phyloP scores from a whole-genome alignment of 192 early-diverging fungal species.

The Coemansia sp. region DNA sequence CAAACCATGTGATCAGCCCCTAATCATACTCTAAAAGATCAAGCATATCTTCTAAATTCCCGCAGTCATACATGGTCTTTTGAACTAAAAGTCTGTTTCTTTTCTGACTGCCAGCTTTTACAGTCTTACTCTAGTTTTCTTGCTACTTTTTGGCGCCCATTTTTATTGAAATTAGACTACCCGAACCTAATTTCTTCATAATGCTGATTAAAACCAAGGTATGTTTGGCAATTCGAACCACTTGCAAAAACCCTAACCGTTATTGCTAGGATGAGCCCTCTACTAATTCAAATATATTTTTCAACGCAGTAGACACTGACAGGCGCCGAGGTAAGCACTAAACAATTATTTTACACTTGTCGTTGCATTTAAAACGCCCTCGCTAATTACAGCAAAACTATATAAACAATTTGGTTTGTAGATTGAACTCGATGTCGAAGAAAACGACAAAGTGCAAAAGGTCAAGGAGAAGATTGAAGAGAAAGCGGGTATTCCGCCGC shows the following conservation, averaged over 20 bases:
- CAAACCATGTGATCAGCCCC: too few relatives aligned
- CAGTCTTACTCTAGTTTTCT: not conserved
- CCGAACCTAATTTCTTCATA: not conserved
- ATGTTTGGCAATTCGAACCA: not conserved
- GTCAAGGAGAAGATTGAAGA: constrained; percentile 94
- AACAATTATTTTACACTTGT: not conserved
- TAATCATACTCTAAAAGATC: too few relatives aligned
- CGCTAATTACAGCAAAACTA: not conserved
- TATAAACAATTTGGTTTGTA: constrained; percentile 42
- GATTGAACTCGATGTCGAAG: constrained; percentile 91
- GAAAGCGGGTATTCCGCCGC: constrained; percentile 96
- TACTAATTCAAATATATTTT: constrained; percentile 1
- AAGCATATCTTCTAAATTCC: too few relatives aligned
- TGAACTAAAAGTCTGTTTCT: not conserved
- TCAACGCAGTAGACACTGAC: constrained; percentile 70
- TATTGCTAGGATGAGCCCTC: not conserved
- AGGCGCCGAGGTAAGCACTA: constrained; percentile 73
- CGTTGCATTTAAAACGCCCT: not conserved
- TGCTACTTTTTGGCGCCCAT: not conserved
- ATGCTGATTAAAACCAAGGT: constrained; percentile 35
- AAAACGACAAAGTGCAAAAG: constrained; percentile 60
- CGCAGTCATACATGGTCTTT: not conserved
- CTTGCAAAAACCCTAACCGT: not conserved
- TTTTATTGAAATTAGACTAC: not conserved
- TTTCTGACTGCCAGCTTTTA: not conserved